These are phyloP conservation scores for Kokia cookei DNA, from an alignment of 441 rosid genomes.

Conservation along the genomic window DNA sequence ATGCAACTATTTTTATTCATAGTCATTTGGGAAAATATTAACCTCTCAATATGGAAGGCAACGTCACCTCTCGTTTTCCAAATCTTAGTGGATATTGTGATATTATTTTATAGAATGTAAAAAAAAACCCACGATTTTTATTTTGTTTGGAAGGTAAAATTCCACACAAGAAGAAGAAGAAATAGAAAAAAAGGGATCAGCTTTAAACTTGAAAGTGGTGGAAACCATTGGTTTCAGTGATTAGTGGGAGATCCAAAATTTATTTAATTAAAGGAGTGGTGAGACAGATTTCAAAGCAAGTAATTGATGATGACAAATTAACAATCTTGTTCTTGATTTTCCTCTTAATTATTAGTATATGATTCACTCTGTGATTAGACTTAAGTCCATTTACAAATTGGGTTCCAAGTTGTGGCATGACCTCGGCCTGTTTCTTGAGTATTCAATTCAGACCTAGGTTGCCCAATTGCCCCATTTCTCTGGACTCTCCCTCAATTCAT, in stretches of 20 bases:
- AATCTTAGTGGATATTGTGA: background rate
- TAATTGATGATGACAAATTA: background rate
- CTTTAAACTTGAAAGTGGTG: background rate
- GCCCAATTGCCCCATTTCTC: background rate
- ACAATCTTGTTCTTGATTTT: background rate
- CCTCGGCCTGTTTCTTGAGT: background rate
- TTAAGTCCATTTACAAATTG: background rate
- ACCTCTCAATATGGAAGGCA: conserved; percentile 24
- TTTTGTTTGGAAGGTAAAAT: background rate
- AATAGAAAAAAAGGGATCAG: background rate
- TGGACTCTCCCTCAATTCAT: background rate
- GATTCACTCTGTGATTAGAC: no score
- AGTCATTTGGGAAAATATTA: background rate
- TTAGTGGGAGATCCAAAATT: background rate
- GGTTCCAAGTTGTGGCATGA: background rate
- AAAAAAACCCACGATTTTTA: background rate
- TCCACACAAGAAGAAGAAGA: background rate
- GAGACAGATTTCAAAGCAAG: background rate
- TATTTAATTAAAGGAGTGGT: background rate
- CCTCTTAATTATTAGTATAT: background rate
- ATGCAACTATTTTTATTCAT: background rate
- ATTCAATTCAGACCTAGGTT: background rate
- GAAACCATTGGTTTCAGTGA: background rate
- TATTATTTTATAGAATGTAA: background rate
- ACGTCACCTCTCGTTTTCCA: conserved; percentile 10